Percentiles rank a stretch among this genome's conserved stretches.
phyloP scores from a whole-genome alignment of 768 basidiomycete genomes.

The Cyclocybe aegerita region DNA sequence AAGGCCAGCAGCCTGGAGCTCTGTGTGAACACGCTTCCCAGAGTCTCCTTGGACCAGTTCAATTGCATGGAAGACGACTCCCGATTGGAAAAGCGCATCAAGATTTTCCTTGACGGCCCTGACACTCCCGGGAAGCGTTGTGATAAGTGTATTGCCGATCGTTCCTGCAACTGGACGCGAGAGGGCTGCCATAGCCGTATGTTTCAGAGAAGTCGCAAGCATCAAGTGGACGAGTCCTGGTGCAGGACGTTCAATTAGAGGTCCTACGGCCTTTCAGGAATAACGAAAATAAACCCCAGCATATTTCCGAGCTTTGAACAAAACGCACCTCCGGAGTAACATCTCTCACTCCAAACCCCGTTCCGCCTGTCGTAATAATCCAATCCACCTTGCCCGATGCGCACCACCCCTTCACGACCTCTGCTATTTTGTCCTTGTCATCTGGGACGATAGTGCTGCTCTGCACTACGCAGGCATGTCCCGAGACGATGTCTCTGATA shows the following conservation, averaged over 20 bases:
- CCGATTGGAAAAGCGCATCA: conserved; percentile 54
- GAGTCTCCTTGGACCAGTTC: conserved; percentile 70
- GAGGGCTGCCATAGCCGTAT: conserved; percentile 80
- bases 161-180: conserved; percentile 84
- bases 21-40: conserved; percentile 57
- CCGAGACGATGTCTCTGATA: conserved; percentile 50
- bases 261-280: conserved; percentile 48
- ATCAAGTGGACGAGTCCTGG: conserved; percentile 78
- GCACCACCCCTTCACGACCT: conserved; percentile 45
- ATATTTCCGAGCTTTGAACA: neutral
- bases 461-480: conserved; percentile 19
- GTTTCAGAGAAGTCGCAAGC: conserved; percentile 62
- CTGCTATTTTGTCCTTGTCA: conserved; percentile 51
- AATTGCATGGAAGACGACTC: conserved; percentile 68
- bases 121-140: conserved; percentile 83
- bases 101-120: conserved; percentile 85
- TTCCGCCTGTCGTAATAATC: conserved; percentile 85
- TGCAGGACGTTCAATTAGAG: conserved; percentile 64
- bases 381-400: conserved; percentile 54
- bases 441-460: conserved; percentile 55
- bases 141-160: conserved; percentile 60
- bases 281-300: neutral
- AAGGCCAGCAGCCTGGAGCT: conserved; percentile 23
- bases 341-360: conserved; percentile 82
- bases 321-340: conserved; percentile 74